These are phyloP conservation scores for Penicillium nucicola DNA, from an alignment of 495 filamentous ascomycete genomes.

Conservation along the genomic window DNA sequence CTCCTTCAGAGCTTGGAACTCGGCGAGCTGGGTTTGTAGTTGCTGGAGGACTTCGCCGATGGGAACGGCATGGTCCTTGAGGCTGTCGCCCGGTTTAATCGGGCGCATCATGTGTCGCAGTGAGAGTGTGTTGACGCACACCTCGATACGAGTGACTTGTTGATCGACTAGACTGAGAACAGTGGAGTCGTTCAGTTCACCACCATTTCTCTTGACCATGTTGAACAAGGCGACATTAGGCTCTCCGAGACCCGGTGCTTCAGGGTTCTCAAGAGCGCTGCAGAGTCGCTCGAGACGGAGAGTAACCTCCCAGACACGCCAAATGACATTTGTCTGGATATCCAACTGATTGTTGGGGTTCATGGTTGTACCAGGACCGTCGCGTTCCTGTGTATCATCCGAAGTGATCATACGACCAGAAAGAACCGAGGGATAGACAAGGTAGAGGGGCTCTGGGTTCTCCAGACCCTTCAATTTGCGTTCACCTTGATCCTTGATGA, in stretches of 20 bases:
- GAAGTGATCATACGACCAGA: conserved; percentile 71
- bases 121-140: conserved; percentile 64
- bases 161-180: conserved; percentile 87
- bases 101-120: conserved; percentile 62
- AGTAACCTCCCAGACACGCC: conserved; percentile 86
- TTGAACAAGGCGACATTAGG: conserved; percentile 80
- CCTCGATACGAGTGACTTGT: conserved; percentile 92
- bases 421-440: conserved; percentile 86
- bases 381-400: conserved; percentile 40
- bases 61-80: conserved; percentile 50
- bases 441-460: conserved; percentile 92
- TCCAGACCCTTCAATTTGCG: conserved; percentile 93
- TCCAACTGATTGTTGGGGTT: conserved; percentile 56
- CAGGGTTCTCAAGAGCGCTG: conserved; percentile 71
- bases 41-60: conserved; percentile 49
- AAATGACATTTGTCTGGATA: conserved; percentile 79
- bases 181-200: conserved; percentile 83
- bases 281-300: conserved; percentile 90
- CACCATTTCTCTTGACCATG: conserved; percentile 76
- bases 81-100: conserved; percentile 41
- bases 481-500: conserved; percentile 93
- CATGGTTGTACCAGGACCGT: conserved; percentile 38
- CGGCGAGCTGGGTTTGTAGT: conserved; percentile 46
- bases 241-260: conserved; percentile 53
- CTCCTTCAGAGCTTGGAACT: conserved; percentile 49